Evolutionary conservation across 2,329 filamentous ascomycete species (phyloP), one percentile per base, ranked within the genome.

Genomic region (Exserohilum turcica): DNA sequence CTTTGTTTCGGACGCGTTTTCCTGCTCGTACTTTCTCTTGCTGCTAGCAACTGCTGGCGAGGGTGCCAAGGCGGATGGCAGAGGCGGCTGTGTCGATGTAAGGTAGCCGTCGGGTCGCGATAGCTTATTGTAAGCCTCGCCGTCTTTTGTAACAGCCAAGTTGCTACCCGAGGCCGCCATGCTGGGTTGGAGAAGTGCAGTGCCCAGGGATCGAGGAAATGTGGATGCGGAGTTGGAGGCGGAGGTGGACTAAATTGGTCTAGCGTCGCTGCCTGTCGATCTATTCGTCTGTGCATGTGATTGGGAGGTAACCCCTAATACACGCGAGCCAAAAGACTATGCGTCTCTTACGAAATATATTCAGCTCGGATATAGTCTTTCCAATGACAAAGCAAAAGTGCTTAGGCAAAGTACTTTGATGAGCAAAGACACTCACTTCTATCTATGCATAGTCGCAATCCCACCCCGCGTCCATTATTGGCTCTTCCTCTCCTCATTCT

Each of bases 61-160:
- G 3, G 43, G 15, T 43, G 39, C 35, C 24, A 44, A 16, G 3
- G 28, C 49, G 7, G 49, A 53, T 18, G 55, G 60, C 21, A 45
- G 50, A 24, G 48, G 53, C 21, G 52, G 42, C 2, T 55, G 43
- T 6, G 57, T 48, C n/a, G 58, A 45, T 18, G 58, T 27, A 2
- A 67, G 50, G 47, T 65, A 70, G 21, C 69, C 57, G 45, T 71
- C 65, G 2, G 73, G 73, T 43, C 73, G 65, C 29, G 63, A 63
- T 19, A 74, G 61, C 53, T 73, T 75, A 56, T 76, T 75, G 58
- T 76, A 76, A 2, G 49, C 42, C 29, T 57, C 72, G 35, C 72
- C 72, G 49, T 73, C 69, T 49, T 64, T 61, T 3, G 73, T 76
- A 24, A 63, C 54, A 16, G 71, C 71, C 24, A 63, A 29, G 31